A percentile compares a stretch with the other conserved stretches of the same genome.
phyloP scores from a whole-genome alignment of 2,329 filamentous ascomycete genomes.

The Colletotrichum navitas region DNA sequence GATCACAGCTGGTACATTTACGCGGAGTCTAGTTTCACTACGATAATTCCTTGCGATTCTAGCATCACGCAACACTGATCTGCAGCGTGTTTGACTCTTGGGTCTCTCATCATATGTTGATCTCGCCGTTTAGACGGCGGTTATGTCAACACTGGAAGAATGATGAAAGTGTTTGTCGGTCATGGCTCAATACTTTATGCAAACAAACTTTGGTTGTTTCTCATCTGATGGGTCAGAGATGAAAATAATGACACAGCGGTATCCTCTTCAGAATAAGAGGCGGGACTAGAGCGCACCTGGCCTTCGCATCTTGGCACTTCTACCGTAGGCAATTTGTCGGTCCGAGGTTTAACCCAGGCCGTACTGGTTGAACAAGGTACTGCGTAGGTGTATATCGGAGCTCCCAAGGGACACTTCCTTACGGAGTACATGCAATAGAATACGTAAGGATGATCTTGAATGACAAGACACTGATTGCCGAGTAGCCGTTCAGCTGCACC shows the following conservation, averaged over 20 bases:
- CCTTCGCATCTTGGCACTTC: not conserved
- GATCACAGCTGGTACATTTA: not conserved
- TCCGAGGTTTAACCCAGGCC: not conserved
- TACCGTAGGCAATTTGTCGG: too few relatives aligned
- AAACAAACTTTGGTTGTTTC: not conserved
- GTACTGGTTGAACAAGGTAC: not conserved
- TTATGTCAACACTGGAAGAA: not conserved
- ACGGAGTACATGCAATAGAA: too few relatives aligned
- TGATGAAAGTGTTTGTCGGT: not conserved
- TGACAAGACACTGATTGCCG: not conserved
- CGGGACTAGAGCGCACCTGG: not conserved
- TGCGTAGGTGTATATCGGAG: not conserved
- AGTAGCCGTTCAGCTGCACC: not conserved
- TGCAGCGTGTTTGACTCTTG: accelerated
- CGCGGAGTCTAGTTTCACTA: not conserved
- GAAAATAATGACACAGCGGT: not conserved
- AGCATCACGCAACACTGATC: not conserved
- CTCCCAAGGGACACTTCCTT: not conserved
- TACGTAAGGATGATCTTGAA: not conserved
- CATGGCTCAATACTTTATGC: too few relatives aligned
- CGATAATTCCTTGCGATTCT: not conserved
- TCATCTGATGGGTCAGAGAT: not conserved
- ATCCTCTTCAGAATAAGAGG: not conserved
- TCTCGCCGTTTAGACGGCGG: not conserved
- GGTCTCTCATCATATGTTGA: too few relatives aligned